A percentile compares a stretch with the other conserved stretches of the same genome.
Evolutionary conservation across 179 eudicot genomes (phyloP).

Genomic region (Vitellaria paradoxa): DNA sequence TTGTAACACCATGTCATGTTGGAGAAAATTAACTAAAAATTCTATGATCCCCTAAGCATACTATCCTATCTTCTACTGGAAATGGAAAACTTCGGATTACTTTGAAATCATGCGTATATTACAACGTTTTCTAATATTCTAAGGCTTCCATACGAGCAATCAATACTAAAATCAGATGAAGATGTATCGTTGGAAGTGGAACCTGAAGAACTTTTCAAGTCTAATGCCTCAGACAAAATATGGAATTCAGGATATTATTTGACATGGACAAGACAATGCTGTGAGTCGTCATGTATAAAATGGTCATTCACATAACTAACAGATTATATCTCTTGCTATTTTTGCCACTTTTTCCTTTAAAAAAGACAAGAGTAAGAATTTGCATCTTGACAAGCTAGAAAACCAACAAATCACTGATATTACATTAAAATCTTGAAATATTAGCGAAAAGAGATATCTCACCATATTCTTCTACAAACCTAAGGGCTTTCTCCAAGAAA

Average conservation of each 20-base stretch:
- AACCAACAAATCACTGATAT: conserved; percentile 1
- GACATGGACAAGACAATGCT: neutral
- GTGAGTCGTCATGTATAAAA: neutral
- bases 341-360: neutral
- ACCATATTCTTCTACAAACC: conserved; percentile 85
- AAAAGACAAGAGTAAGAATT: neutral
- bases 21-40: neutral
- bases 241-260: neutral
- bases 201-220: conserved; percentile 4
- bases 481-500: conserved; percentile 93
- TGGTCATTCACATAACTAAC: neutral
- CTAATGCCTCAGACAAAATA: neutral
- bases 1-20: neutral
- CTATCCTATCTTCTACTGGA: neutral
- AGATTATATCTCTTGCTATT: neutral
- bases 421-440: neutral
- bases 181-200: neutral
- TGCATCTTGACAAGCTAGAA: neutral
- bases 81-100: neutral
- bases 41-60: neutral
- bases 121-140: neutral
- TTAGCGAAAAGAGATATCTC: conserved; percentile 24
- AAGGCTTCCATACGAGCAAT: neutral
- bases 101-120: neutral
- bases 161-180: neutral